Conservation (phyloP, 169 alveolate species). For the Miamiensis avidus region DNA sequence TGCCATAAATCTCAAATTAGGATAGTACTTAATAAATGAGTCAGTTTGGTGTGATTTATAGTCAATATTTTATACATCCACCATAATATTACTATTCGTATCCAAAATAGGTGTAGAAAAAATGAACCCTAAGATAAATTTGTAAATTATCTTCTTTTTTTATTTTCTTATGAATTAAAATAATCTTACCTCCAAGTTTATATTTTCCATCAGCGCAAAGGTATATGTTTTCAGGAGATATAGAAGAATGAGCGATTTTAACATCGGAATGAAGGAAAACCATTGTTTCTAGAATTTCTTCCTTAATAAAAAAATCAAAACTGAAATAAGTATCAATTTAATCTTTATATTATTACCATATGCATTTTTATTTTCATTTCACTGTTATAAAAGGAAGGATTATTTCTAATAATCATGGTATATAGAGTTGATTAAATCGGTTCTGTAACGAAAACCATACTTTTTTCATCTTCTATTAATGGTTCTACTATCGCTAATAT, state of each 20-base stretch:
- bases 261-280: constrained; percentile 20
- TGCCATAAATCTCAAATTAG: constrained; percentile 16
- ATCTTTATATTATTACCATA: neutral
- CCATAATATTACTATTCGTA: neutral
- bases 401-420: neutral
- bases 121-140: constrained; percentile 5
- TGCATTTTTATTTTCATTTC: neutral
- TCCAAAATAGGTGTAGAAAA: neutral
- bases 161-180: too few relatives aligned
- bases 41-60: neutral
- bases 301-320: neutral
- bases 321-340: neutral
- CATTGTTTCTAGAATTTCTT: constrained; percentile 3
- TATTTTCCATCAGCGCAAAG: constrained; percentile 15
- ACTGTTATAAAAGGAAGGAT: neutral
- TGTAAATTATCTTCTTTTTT: too few relatives aligned
- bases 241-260: constrained; percentile 13
- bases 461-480: constrained; percentile 16
- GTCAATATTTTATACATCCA: constrained; percentile 22
- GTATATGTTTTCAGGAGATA: constrained; percentile 25
- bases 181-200: constrained; percentile 1
- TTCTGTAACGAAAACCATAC: constrained; percentile 25
- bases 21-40: neutral
- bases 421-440: neutral
- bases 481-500: constrained; percentile 17